Base-by-base conservation (phyloP, 202 grass and related monocot species). In the Panicum hallii region DNA sequence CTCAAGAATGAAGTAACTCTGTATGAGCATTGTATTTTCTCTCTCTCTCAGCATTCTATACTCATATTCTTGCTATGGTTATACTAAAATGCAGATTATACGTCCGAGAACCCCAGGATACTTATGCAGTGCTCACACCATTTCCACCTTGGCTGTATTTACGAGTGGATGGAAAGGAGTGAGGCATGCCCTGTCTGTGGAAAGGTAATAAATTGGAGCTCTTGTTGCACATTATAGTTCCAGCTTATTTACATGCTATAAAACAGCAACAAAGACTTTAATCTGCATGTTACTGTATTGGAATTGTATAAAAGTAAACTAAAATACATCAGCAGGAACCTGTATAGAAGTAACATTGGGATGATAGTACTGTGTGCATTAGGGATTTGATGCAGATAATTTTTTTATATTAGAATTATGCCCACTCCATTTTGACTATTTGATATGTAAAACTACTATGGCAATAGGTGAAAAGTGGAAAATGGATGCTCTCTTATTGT, bases 161-260 rank as follows among this genome's bases (percentile, higher is more conserved):
- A 98, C 22, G 95, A 98, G 83, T 98, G 95, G 95, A 95, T 98
- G 91, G 95, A 98, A 90, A 95, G 93, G 92, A 98, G 93, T 87
- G 91, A 98, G 80, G 89, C 91, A 41, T 98, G 95, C 77, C 95
- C 93, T 73, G 91, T 98, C 58, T 98, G 95, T 80, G 95, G 95
- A 15, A 98, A 98, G 91, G 95, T 98, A 89, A 83, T 49, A 74
- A 10, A 34, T 38, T 74, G 49, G 54, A 73, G 26, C 17, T 23
- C 45, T 26, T 3, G 12, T 46, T 44, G 12, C 28, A 53, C 41
- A 26, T 69, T 77, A 20, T 7, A 9, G 0, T 76, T 72, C 55
- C 45, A 68, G 45, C 15, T 15, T 71, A 3, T 63, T 72, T 56
- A 42, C 17, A 44, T 49, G 28, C 42, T 26, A 7, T 8, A 20